Percentiles rank a stretch among this genome's conserved stretches.
phyloP scores from a whole-genome alignment of 345 rosid species.

The Carallia brachiata region DNA sequence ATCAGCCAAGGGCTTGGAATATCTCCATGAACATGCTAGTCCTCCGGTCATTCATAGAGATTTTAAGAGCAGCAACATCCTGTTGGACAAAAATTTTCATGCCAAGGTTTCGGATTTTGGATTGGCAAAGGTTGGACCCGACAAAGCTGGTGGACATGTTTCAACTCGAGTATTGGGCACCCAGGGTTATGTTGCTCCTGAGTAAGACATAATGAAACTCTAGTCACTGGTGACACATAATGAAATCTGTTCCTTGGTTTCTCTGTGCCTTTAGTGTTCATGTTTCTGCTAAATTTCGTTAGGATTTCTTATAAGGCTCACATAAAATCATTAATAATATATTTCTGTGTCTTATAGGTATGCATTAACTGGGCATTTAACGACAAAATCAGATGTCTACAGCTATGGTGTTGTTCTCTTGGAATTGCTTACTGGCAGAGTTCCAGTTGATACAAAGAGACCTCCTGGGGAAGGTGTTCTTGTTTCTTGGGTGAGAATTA shows the following conservation, averaged over 20 bases:
- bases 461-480: slow-evolving; percentile 85
- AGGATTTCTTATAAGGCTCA: too few relatives aligned
- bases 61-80: slow-evolving; percentile 36
- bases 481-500: slow-evolving; percentile 65
- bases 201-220: slow-evolving; percentile 8
- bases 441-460: slow-evolving; percentile 86
- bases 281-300: too few relatives aligned
- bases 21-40: slow-evolving; percentile 31
- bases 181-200: slow-evolving; percentile 35
- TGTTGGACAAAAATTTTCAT: slow-evolving; percentile 28
- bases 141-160: slow-evolving; percentile 31
- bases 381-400: slow-evolving; percentile 96
- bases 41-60: slow-evolving; percentile 37
- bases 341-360: slow-evolving; percentile 44
- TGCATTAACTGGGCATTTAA: slow-evolving; percentile 91
- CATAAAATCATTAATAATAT: too few relatives aligned
- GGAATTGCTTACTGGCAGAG: slow-evolving; percentile 88
- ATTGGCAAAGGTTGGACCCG: slow-evolving; percentile 35
- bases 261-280: too few relatives aligned
- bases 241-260: too few relatives aligned
- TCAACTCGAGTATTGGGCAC: slow-evolving; percentile 33
- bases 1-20: slow-evolving; percentile 34
- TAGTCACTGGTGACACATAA: too few relatives aligned
- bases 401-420: slow-evolving; percentile 90
- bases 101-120: slow-evolving; percentile 35